These are phyloP conservation scores for Wallacemonas collosoma DNA, from an alignment of 208 protist species.

Conservation along the genomic window DNA sequence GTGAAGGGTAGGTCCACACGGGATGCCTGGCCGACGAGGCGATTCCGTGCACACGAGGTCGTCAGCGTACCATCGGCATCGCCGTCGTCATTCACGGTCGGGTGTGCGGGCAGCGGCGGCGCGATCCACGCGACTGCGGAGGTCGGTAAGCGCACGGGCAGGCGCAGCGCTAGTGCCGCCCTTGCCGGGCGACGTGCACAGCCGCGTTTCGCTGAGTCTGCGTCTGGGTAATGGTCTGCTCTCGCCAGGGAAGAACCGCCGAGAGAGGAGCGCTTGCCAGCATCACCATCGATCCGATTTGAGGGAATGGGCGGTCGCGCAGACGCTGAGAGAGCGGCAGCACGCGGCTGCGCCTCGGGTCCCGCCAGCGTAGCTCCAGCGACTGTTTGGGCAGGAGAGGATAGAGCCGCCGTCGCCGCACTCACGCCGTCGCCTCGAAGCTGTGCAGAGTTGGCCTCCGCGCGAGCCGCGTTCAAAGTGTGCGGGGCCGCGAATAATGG, in stretches of 20 bases:
- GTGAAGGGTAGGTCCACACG: slow-evolving; percentile 46
- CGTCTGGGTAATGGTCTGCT: no score
- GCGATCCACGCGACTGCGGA: slow-evolving; percentile 47
- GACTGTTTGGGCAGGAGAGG: no score
- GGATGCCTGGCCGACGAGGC: slow-evolving; percentile 25
- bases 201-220: neutral
- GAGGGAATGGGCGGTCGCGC: no score
- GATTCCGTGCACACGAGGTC: neutral
- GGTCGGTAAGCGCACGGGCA: slow-evolving; percentile 47
- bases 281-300: no score
- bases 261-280: no score
- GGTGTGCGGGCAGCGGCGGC: slow-evolving; percentile 8
- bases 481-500: no score
- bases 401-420: neutral
- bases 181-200: neutral
- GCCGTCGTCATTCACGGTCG: neutral
- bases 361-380: no score
- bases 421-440: slow-evolving; percentile 13
- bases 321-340: no score
- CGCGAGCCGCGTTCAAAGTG: no score
- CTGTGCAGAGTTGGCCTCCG: no score
- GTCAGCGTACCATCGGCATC: neutral
- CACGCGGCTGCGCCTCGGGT: no score
- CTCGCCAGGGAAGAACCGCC: no score
- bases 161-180: slow-evolving; percentile 14